A percentile compares a stretch with the other conserved stretches of the same genome.
phyloP scores from a whole-genome alignment of 345 rosid genomes.

The Litchi chinensis region DNA sequence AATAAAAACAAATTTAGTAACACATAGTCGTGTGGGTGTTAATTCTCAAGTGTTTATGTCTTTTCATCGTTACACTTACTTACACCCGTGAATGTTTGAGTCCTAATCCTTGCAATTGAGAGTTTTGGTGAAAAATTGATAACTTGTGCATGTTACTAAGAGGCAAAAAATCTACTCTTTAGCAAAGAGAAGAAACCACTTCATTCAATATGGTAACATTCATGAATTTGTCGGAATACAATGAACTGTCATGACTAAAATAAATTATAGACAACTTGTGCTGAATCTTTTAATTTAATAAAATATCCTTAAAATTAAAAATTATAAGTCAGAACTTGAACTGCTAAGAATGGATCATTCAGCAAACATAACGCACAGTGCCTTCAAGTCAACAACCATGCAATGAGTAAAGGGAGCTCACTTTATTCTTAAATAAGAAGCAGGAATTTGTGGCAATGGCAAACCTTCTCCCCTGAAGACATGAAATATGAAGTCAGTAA shows the following conservation, averaged over 20 bases:
- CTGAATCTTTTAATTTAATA: not conserved
- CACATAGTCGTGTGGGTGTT: not conserved
- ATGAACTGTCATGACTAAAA: not conserved
- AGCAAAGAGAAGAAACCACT: slow-evolving; percentile 2
- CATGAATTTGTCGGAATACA: not conserved
- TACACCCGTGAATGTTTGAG: not conserved
- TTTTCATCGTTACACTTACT: not conserved
- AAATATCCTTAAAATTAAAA: not conserved
- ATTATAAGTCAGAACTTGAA: not conserved
- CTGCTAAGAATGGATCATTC: not conserved
- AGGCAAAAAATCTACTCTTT: not conserved
- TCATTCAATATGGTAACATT: not conserved
- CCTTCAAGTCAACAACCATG: slow-evolving; percentile 1
- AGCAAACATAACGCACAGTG: not conserved
- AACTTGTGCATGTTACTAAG: not conserved
- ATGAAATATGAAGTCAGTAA: slow-evolving; percentile 34
- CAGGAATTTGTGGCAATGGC: slow-evolving; percentile 82
- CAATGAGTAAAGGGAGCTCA: slow-evolving; percentile 39
- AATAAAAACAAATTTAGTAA: not conserved
- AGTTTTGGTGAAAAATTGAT: not conserved
- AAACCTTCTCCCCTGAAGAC: slow-evolving; percentile 74
- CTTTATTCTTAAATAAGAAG: slow-evolving; percentile 81
- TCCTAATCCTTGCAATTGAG: not conserved
- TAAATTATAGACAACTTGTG: not conserved
- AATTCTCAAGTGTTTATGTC: not conserved